These are phyloP conservation scores for Polyplosphaeria fusca DNA, from an alignment of 495 filamentous ascomycete genomes.

Conservation along the genomic window DNA sequence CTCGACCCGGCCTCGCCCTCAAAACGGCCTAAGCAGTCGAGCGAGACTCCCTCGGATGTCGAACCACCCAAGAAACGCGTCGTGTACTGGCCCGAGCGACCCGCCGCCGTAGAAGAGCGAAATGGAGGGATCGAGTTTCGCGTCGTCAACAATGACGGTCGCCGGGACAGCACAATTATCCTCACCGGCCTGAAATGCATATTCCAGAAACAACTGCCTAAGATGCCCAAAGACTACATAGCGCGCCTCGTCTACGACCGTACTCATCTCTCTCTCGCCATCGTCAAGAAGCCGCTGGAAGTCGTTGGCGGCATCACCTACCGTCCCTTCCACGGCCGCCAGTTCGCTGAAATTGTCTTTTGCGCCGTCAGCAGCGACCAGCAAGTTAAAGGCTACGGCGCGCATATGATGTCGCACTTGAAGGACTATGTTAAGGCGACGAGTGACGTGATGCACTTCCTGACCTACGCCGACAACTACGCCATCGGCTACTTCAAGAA, in stretches of 20 bases:
- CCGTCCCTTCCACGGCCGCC: slow-evolving; percentile 85
- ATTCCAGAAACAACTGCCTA: slow-evolving; percentile 96
- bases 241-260: slow-evolving; percentile 95
- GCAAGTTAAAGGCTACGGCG: slow-evolving; percentile 97
- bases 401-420: slow-evolving; percentile 94
- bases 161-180: slow-evolving; percentile 85
- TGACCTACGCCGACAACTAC: slow-evolving; percentile 98
- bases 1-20: slow-evolving; percentile 58
- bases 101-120: slow-evolving; percentile 89
- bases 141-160: slow-evolving; percentile 94
- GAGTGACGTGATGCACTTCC: slow-evolving; percentile 94
- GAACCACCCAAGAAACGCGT: slow-evolving; percentile 46
- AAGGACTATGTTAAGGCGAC: slow-evolving; percentile 99
- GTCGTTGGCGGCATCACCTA: slow-evolving; percentile 97
- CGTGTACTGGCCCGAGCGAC: slow-evolving; percentile 85
- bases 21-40: slow-evolving; percentile 59
- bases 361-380: slow-evolving; percentile 97
- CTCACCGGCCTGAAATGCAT: slow-evolving; percentile 95
- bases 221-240: slow-evolving; percentile 99
- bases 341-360: slow-evolving; percentile 98
- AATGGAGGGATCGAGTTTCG: slow-evolving; percentile 96
- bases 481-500: slow-evolving; percentile 99
- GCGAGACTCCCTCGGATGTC: slow-evolving; percentile 52
- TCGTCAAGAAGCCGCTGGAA: slow-evolving; percentile 92
- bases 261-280: slow-evolving; percentile 92